Base-by-base conservation (phyloP, 2,329 filamentous ascomycete species). In the Ceratocystis harringtonii region DNA sequence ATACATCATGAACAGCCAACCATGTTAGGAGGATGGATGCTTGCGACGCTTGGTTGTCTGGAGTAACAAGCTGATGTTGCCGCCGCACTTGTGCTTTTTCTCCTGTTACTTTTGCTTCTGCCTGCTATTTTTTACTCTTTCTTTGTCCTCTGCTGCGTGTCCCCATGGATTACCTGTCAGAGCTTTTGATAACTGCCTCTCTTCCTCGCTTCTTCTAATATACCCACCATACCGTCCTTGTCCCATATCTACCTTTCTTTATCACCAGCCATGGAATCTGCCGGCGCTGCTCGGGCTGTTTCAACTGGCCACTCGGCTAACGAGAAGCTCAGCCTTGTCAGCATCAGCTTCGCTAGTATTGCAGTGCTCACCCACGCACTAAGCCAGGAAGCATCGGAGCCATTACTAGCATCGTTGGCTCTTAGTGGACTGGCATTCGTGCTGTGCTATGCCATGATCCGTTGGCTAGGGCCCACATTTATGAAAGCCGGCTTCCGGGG, bases 391-490 rank as follows among this genome's bases (percentile, higher is more conserved):
- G 92, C 91, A 69, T 52, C 44, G 3, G 90, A 94, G 70, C 92
- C 94, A 45, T 82, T 99, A 71, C 81, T 95, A 70, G 92, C 91
- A 8, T 96, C 90, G 0, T 78, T 96, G 66, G 90, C 92, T 17
- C 87, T 97, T 71, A 94, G 90, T 72, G 84, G 87, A 25, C 79
- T 96, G 69, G 91, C 89, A 44, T 99, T 96, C 74, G 80, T 86
- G 3, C 84, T 87, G 61, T 85, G 85, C 68, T 97, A 89, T 75
- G 85, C 89, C 71, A 84, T 96, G 78, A 92, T 97, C 75, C 81
- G 88, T 78, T 97, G 92, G 92, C 87, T 96, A 5, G 92, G 92
- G 1, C 86, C 89, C 65, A 87, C 88, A 1, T 97, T 99, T 74
- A 86, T 96, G 73, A 85, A 83, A 70, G 89, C 89, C 45, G 94